A percentile compares a stretch with the other conserved stretches of the same genome.
phyloP scores from a whole-genome alignment of 192 early-diverging fungal species.

The Coemansia sp. region DNA sequence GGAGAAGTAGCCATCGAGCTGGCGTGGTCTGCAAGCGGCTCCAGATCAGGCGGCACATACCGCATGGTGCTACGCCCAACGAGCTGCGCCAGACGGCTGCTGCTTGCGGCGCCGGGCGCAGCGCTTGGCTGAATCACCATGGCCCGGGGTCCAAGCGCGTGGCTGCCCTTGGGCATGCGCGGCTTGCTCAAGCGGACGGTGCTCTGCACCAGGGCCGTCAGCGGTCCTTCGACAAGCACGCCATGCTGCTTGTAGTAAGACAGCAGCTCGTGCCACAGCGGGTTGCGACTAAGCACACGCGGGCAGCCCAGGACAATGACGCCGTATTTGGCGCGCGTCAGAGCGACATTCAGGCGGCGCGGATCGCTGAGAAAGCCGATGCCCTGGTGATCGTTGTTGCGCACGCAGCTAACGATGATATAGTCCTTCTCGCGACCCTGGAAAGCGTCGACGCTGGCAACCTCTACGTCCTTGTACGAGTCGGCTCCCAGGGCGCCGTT shows the following conservation, averaged over 20 bases:
- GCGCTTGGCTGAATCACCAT: conserved; percentile 34
- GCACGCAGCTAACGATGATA: conserved; percentile 95
- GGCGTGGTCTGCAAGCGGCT: conserved; percentile 1
- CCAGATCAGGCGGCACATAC: conserved; percentile 50
- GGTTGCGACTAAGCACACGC: conserved; percentile 87
- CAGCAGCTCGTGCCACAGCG: conserved; percentile 95
- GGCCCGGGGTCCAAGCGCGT: conserved; percentile 24
- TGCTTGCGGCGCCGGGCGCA: conserved; percentile 40
- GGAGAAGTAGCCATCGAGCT: neutral
- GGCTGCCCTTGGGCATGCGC: conserved; percentile 49
- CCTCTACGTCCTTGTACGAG: conserved; percentile 97
- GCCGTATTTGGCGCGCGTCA: conserved; percentile 91
- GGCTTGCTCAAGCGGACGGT: conserved; percentile 86
- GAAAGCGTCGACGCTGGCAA: conserved; percentile 98
- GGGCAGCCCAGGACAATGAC: conserved; percentile 94
- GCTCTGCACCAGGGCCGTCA: conserved; percentile 82
- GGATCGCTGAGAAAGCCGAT: conserved; percentile 93
- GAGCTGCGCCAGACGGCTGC: conserved; percentile 44
- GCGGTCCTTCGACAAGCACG: conserved; percentile 88
- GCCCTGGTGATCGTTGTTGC: conserved; percentile 96
- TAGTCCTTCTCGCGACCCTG: conserved; percentile 99
- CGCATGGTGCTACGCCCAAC: conserved; percentile 50
- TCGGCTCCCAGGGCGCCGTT: conserved; percentile 87
- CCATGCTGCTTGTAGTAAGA: conserved; percentile 87
- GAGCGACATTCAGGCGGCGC: conserved; percentile 84